phyloP scores from a whole-genome alignment of 352 stramenopile species.

The Pythium brassicae region DNA sequence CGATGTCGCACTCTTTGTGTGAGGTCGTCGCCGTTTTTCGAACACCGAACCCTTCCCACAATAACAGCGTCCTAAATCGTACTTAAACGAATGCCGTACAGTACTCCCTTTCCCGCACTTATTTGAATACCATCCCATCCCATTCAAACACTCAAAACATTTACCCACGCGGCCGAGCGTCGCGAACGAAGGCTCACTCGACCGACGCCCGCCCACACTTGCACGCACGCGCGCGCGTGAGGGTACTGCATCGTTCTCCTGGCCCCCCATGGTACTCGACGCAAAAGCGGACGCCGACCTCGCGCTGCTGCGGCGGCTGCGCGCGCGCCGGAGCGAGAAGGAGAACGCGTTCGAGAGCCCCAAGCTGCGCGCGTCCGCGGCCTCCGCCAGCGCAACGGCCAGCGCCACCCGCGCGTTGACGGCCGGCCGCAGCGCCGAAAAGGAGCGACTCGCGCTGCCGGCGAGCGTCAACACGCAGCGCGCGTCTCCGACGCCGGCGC shows the following conservation, averaged over 20 bases:
- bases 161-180: neutral
- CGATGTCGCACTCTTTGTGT: too few relatives aligned
- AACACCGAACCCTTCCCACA: too few relatives aligned
- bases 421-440: neutral
- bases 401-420: neutral
- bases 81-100: too few relatives aligned
- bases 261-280: conserved; percentile 10
- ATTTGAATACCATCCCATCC: too few relatives aligned
- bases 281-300: conserved; percentile 10
- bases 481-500: too few relatives aligned
- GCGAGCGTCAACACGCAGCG: conserved; percentile 12
- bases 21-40: too few relatives aligned
- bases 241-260: neutral
- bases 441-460: conserved; percentile 1
- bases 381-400: neutral
- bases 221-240: neutral
- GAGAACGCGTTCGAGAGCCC: conserved; percentile 16
- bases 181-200: neutral
- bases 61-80: too few relatives aligned
- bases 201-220: too few relatives aligned
- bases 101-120: too few relatives aligned
- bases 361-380: conserved; percentile 10
- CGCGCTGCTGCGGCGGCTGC: conserved; percentile 14
- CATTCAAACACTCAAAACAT: too few relatives aligned
- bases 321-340: conserved; percentile 16